Evolutionary conservation across 2,329 filamentous ascomycete species (phyloP).

Genomic region (Fusarium algeriense): DNA sequence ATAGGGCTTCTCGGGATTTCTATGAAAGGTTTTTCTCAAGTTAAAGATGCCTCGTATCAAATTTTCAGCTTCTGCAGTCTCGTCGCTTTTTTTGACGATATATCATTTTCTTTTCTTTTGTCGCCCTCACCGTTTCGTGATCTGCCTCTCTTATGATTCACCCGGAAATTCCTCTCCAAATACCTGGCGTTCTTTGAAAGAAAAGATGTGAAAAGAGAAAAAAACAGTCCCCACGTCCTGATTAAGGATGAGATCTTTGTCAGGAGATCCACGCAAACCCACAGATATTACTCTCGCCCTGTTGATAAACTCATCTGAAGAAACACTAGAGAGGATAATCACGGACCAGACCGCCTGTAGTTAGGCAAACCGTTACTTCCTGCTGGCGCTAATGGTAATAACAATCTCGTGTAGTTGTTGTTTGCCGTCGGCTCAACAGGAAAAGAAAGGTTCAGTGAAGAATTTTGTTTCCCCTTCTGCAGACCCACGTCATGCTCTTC

Average conservation of each 20-base stretch:
- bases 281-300: neutral
- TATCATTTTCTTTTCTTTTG: slow-evolving; percentile 18
- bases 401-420: neutral
- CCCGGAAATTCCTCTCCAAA: neutral
- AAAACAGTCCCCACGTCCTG: neutral
- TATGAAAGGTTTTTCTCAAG: neutral
- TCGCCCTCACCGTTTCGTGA: neutral
- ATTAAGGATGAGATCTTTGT: slow-evolving; percentile 24
- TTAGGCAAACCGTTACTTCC: neutral
- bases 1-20: too few relatives aligned
- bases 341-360: slow-evolving; percentile 16
- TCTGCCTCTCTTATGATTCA: neutral
- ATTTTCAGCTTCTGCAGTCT: neutral
- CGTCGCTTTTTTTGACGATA: neutral
- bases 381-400: neutral
- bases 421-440: too few relatives aligned
- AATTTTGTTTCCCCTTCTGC: neutral
- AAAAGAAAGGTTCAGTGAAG: neutral
- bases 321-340: neutral
- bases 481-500: neutral
- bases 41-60: neutral
- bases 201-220: neutral
- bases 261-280: neutral
- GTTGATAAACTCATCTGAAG: neutral
- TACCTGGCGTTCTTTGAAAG: too few relatives aligned